Evolutionary conservation across 2,329 filamentous ascomycete species (phyloP).

Genomic region (Monilinia fructicola): DNA sequence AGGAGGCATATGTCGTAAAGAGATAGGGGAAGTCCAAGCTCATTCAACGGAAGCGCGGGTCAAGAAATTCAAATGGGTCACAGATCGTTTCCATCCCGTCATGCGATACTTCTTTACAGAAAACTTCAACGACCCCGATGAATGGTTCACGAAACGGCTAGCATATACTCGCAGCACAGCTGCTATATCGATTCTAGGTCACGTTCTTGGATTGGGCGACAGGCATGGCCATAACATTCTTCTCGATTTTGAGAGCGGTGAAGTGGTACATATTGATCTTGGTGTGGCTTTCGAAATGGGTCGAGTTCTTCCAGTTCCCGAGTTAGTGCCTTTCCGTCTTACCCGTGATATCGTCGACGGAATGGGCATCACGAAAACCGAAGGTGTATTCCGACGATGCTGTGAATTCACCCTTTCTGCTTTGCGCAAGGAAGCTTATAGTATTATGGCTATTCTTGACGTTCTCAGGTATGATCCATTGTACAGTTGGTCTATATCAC

Average conservation of each 20-base stretch:
- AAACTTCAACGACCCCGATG: constrained; percentile 86
- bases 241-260: constrained; percentile 82
- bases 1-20: constrained; percentile 71
- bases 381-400: constrained; percentile 95
- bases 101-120: constrained; percentile 98
- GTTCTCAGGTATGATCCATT: constrained; percentile 97
- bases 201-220: constrained; percentile 89
- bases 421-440: constrained; percentile 89
- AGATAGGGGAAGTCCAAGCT: constrained; percentile 71
- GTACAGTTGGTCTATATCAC: constrained; percentile 91
- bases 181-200: constrained; percentile 90
- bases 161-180: constrained; percentile 93
- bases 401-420: constrained; percentile 97
- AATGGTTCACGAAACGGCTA: constrained; percentile 87
- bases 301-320: constrained; percentile 89
- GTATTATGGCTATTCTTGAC: constrained; percentile 97
- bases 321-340: constrained; percentile 91
- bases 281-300: constrained; percentile 97
- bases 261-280: constrained; percentile 95
- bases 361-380: constrained; percentile 92
- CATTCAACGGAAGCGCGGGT: constrained; percentile 70
- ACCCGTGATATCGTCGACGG: constrained; percentile 95
- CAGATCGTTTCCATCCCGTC: constrained; percentile 82
- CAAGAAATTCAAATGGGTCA: constrained; percentile 73
- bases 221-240: constrained; percentile 96